These are phyloP conservation scores for Pseudoscleropodium purum DNA, from an alignment of 225 moss, liverwort and hornwort species.

Conservation along the genomic window DNA sequence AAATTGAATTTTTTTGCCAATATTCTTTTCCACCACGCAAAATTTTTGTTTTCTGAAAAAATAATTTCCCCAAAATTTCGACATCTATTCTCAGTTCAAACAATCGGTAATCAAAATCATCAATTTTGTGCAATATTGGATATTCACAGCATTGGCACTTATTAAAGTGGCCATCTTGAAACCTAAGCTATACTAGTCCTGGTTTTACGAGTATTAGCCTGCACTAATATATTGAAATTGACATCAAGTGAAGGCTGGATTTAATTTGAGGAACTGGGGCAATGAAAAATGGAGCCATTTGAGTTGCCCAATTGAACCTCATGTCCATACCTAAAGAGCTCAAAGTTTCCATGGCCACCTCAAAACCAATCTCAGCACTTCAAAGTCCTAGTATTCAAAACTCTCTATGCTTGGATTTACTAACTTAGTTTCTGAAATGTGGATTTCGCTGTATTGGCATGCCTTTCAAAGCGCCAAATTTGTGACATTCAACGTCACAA, in stretches of 20 bases:
- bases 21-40: background rate
- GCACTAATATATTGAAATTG: background rate
- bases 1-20: background rate
- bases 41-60: background rate
- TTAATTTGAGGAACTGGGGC: background rate
- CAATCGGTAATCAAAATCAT: background rate
- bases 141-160: background rate
- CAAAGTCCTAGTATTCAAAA: background rate
- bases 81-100: background rate
- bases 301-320: background rate
- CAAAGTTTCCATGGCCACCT: background rate
- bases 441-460: background rate
- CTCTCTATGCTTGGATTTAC: no score
- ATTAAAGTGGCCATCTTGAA: background rate
- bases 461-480: background rate
- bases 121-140: no score
- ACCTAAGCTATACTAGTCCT: background rate
- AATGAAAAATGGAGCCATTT: background rate
- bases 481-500: background rate
- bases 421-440: background rate
- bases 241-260: background rate
- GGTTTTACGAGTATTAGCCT: background rate
- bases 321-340: background rate
- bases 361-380: background rate
- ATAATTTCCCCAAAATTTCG: fast-evolving